These are phyloP conservation scores for Alnus rubra DNA, from an alignment of 306 rosid species.

Conservation along the genomic window DNA sequence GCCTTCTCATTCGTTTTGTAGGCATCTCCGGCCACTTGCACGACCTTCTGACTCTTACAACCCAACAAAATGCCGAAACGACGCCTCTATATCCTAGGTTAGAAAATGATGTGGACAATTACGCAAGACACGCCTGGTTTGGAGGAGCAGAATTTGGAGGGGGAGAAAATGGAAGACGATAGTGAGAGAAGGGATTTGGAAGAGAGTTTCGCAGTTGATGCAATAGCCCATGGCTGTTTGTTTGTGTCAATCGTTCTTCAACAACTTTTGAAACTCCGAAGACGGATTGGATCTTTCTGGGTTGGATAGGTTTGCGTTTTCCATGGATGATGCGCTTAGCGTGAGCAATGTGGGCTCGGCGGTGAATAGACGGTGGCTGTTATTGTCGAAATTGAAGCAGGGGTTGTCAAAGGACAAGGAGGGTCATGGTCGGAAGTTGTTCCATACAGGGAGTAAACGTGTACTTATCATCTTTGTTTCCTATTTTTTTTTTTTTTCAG, in stretches of 20 bases:
- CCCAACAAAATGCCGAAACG: constrained; percentile 50
- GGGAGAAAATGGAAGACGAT: too few relatives aligned
- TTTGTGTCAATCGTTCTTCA: too few relatives aligned
- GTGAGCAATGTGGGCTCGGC: constrained; percentile 81
- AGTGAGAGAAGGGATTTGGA: too few relatives aligned
- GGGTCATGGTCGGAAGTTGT: constrained; percentile 51
- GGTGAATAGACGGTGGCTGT: constrained; percentile 68
- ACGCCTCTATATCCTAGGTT: constrained; percentile 26
- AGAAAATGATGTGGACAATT: too few relatives aligned
- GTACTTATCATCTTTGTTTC: too few relatives aligned
- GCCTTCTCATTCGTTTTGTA: constrained; percentile 41
- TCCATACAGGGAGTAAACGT: constrained; percentile 11
- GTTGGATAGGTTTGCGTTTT: constrained; percentile 90
- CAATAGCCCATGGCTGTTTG: too few relatives aligned
- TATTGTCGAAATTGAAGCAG: constrained; percentile 71
- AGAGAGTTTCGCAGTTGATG: too few relatives aligned
- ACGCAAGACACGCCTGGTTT: too few relatives aligned
- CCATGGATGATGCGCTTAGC: constrained; percentile 79
- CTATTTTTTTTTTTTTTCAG: too few relatives aligned
- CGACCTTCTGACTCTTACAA: constrained; percentile 76
- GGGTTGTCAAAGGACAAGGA: constrained; percentile 82
- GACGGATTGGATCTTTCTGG: constrained; percentile 92
- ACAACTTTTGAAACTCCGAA: constrained; percentile 18
- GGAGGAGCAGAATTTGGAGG: too few relatives aligned
- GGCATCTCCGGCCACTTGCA: constrained; percentile 64